These are phyloP conservation scores for Venturiaceae sp. DNA, from an alignment of 2,329 filamentous ascomycete genomes.

Conservation along the genomic window DNA sequence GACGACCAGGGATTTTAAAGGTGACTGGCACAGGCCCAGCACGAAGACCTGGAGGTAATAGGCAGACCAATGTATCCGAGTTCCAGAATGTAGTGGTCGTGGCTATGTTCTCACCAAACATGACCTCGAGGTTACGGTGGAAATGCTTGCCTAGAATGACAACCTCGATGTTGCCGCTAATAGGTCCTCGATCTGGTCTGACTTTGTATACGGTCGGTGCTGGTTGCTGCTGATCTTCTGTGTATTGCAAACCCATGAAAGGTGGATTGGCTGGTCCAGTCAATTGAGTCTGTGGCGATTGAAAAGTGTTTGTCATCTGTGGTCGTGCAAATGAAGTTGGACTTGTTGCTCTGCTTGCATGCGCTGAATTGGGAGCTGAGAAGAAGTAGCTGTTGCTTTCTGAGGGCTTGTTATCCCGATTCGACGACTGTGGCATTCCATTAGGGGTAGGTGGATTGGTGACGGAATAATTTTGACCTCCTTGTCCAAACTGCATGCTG, in stretches of 20 bases:
- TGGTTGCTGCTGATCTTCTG: neutral
- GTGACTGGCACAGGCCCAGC: slow-evolving; percentile 63
- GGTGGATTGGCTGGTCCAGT: neutral
- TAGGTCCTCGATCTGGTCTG: slow-evolving; percentile 73
- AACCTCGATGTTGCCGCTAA: slow-evolving; percentile 76
- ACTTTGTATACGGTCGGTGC: slow-evolving; percentile 68
- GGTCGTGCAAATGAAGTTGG: slow-evolving; percentile 35
- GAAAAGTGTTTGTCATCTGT: slow-evolving; percentile 22
- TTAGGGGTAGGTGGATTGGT: slow-evolving; percentile 59
- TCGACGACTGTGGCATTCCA: slow-evolving; percentile 48
- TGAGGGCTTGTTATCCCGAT: slow-evolving; percentile 38
- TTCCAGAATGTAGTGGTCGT: slow-evolving; percentile 75
- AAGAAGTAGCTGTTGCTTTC: slow-evolving; percentile 52
- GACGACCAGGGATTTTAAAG: slow-evolving; percentile 47
- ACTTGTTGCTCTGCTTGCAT: slow-evolving; percentile 69
- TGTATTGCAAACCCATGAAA: neutral
- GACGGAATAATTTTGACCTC: slow-evolving; percentile 32
- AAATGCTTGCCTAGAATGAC: slow-evolving; percentile 76
- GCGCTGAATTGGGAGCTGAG: slow-evolving; percentile 62
- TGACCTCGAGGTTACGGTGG: slow-evolving; percentile 68
- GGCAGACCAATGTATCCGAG: slow-evolving; percentile 67
- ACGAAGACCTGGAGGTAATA: slow-evolving; percentile 60
- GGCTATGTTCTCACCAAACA: slow-evolving; percentile 64
- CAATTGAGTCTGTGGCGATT: neutral
- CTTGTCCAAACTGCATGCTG: slow-evolving; percentile 9